Conservation (phyloP, 2,329 filamentous ascomycete genomes). For the Fusarium sororula region DNA sequence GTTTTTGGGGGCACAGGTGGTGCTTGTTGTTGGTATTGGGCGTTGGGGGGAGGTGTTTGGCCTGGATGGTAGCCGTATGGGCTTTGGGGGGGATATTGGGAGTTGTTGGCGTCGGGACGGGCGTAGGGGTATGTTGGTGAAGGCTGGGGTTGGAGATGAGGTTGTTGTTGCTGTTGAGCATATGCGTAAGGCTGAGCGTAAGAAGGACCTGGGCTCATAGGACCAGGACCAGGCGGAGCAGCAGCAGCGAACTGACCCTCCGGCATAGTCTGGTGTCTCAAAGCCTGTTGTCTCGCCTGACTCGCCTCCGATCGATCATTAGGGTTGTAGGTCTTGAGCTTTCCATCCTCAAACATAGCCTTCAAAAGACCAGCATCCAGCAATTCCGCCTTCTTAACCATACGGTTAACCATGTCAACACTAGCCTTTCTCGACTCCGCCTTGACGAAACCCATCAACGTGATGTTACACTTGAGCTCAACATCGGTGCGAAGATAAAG, state of each 20-base stretch:
- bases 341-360: constrained; percentile 74
- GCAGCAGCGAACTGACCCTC: not conserved
- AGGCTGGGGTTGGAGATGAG: constrained; percentile 34
- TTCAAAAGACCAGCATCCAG: constrained; percentile 72
- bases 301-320: constrained; percentile 56
- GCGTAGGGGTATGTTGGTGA: constrained; percentile 35
- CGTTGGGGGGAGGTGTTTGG: constrained; percentile 31
- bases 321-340: constrained; percentile 67
- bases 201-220: constrained; percentile 30
- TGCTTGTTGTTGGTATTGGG: constrained; percentile 26
- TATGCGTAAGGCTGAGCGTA: constrained; percentile 38
- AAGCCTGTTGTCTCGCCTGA: constrained; percentile 43
- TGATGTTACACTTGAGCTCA: constrained; percentile 74
- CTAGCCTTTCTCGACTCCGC: constrained; percentile 72
- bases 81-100: constrained; percentile 28
- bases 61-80: constrained; percentile 34
- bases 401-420: constrained; percentile 72
- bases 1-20: constrained; percentile 41
- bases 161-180: constrained; percentile 26
- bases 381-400: constrained; percentile 77
- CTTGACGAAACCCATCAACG: constrained; percentile 72
- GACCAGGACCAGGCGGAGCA: not conserved
- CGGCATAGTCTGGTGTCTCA: constrained; percentile 47
- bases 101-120: constrained; percentile 19
- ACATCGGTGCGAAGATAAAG: constrained; percentile 76